Evolutionary conservation across 148 eudicot genomes (phyloP).

Genomic region (Cornus florida): DNA sequence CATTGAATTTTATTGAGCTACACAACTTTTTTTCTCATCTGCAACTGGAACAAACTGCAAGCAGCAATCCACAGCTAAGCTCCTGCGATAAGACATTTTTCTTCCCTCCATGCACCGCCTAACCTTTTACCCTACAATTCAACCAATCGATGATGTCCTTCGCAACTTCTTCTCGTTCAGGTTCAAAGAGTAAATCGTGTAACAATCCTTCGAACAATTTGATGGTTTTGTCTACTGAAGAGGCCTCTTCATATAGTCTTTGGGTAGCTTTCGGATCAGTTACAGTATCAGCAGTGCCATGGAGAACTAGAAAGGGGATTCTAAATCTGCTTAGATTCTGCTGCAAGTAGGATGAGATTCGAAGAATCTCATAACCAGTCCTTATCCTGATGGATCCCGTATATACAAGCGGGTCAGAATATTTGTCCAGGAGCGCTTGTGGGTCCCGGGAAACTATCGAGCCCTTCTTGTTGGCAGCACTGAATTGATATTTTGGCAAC

Average conservation of each 20-base stretch:
- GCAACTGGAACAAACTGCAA: neutral
- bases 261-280: slow-evolving; percentile 78
- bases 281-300: slow-evolving; percentile 69
- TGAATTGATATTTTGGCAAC: slow-evolving; percentile 65
- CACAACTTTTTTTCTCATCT: neutral
- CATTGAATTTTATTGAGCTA: neutral
- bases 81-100: neutral
- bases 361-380: slow-evolving; percentile 78
- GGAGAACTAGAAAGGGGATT: slow-evolving; percentile 74
- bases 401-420: slow-evolving; percentile 85
- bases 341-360: slow-evolving; percentile 59
- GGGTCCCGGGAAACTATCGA: slow-evolving; percentile 67
- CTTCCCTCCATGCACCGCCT: neutral
- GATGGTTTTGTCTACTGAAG: slow-evolving; percentile 65
- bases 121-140: slow-evolving; percentile 30
- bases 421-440: slow-evolving; percentile 62
- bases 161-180: slow-evolving; percentile 49
- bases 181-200: slow-evolving; percentile 85
- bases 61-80: neutral
- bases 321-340: slow-evolving; percentile 43
- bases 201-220: slow-evolving; percentile 55
- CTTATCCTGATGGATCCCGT: slow-evolving; percentile 82
- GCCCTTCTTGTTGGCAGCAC: slow-evolving; percentile 75
- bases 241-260: slow-evolving; percentile 62
- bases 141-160: slow-evolving; percentile 64